Evolutionary conservation across 345 rosid species (phyloP), one percentile per base, ranked within the genome.

Genomic region (Odontarrhena argentea): DNA sequence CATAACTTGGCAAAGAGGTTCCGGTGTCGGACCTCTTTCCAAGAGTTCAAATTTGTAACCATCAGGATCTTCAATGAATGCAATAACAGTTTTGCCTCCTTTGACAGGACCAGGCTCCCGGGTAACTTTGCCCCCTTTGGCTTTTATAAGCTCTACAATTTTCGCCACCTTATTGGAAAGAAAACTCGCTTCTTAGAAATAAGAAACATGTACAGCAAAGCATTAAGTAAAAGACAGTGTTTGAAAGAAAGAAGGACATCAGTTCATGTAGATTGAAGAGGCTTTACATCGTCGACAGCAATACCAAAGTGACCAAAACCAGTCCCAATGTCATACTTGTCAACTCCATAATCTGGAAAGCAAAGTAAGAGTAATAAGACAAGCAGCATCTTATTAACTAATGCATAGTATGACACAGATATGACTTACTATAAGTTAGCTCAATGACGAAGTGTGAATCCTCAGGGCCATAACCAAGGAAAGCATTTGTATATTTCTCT

Each of bases 1-100:
- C 99, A 94, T 94, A 71, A 94, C 96, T 83, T 94, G 97, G 78
- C 99, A 94, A 41, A 94, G 71, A 34, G 99, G 99, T 79, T 94
- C 99, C 5, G 97, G 99, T 34, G 99, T 94, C 61, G 96, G 93
- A 50, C 88, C 95, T 74, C 99, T 94, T 78, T 94, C 97, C 79
- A 94, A 74, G 46, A 94, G 87, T 74, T 94, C 99, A 81, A 94
- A 94, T 76, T 87, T 91, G 76, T 91, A 94, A 76, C 97, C 99
- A 79, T 91, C 97, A 55, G 96, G 97, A 81, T 93, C 97, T 81
- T 91, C 96, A 57, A 91, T 74, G 78, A 91, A 94, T 30, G 99
- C 99, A 51, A 91, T 91, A 5, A 90, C 84, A 30, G 95, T 85
- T n/a, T 50, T 86, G 37, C 98, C 96, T 68, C 96, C 97, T 81